Conservation (phyloP, 768 basidiomycete species). For the Lactarius sp. region DNA sequence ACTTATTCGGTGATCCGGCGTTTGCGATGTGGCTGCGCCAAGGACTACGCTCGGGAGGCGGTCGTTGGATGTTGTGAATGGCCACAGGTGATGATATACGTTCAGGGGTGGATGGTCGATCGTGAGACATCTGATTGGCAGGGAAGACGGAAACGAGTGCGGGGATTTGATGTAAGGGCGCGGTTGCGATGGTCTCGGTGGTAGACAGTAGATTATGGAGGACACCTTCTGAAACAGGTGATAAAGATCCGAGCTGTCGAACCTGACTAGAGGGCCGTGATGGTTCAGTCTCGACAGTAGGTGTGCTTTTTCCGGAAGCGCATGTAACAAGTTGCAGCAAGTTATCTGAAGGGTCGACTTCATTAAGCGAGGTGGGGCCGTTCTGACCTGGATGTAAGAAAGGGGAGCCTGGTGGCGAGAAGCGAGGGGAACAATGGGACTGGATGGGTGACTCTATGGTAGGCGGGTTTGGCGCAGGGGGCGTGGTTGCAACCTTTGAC, state of each 20-base stretch:
- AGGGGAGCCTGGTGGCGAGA: neutral
- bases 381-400: neutral
- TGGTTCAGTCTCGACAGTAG: neutral
- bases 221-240: conserved; percentile 49
- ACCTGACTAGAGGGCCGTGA: neutral
- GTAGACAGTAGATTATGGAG: conserved; percentile 28
- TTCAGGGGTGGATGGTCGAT: conserved; percentile 14
- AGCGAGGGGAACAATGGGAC: neutral
- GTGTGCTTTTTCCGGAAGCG: neutral
- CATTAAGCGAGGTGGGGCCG: neutral
- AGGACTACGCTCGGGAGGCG: conserved; percentile 20
- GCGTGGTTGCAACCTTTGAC: neutral
- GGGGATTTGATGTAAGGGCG: conserved; percentile 8
- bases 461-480: neutral
- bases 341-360: neutral
- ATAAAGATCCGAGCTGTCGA: conserved; percentile 51
- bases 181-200: neutral
- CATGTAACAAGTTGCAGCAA: neutral
- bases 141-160: conserved; percentile 4
- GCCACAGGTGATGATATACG: conserved; percentile 9
- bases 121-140: neutral
- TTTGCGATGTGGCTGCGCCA: conserved; percentile 19
- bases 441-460: neutral
- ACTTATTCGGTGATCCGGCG: conserved; percentile 18
- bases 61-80: conserved; percentile 21